These are phyloP conservation scores for Carex pumila DNA, from an alignment of 176 grass and related monocot genomes.

Conservation along the genomic window DNA sequence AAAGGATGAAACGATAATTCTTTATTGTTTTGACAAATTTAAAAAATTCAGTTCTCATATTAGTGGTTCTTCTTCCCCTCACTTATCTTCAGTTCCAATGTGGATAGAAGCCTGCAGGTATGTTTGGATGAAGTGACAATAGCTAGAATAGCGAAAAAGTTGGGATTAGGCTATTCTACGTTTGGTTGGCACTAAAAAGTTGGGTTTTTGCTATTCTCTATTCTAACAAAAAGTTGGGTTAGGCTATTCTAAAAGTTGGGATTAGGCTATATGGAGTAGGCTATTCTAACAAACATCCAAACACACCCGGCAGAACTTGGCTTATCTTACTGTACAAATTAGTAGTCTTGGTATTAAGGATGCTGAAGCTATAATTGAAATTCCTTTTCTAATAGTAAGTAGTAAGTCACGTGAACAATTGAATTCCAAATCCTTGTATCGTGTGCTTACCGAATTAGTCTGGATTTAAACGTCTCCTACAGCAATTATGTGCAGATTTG, in stretches of 20 bases:
- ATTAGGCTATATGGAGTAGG: too few relatives aligned
- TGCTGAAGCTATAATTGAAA: background rate
- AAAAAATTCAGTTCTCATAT: slow-evolving; percentile 8
- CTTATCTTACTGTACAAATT: background rate
- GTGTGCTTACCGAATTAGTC: slow-evolving; percentile 3
- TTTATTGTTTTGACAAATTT: slow-evolving; percentile 17
- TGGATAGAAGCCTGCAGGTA: background rate
- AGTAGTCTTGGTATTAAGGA: background rate
- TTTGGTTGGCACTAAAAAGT: too few relatives aligned
- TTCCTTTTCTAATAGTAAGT: background rate
- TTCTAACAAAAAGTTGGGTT: too few relatives aligned
- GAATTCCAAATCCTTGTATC: background rate
- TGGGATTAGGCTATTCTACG: too few relatives aligned
- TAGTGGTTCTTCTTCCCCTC: slow-evolving; percentile 7
- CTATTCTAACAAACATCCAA: too few relatives aligned
- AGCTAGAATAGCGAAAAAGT: too few relatives aligned
- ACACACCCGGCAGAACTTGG: background rate
- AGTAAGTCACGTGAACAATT: background rate
- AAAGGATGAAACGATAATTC: slow-evolving; percentile 1
- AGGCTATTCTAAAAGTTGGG: too few relatives aligned
- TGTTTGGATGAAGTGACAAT: too few relatives aligned
- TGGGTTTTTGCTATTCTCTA: too few relatives aligned
- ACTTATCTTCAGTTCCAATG: slow-evolving; percentile 15
- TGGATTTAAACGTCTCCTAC: background rate
- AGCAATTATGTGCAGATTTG: background rate